These are phyloP conservation scores for Halenospora varia DNA, from an alignment of 495 filamentous ascomycete genomes.

Conservation along the genomic window DNA sequence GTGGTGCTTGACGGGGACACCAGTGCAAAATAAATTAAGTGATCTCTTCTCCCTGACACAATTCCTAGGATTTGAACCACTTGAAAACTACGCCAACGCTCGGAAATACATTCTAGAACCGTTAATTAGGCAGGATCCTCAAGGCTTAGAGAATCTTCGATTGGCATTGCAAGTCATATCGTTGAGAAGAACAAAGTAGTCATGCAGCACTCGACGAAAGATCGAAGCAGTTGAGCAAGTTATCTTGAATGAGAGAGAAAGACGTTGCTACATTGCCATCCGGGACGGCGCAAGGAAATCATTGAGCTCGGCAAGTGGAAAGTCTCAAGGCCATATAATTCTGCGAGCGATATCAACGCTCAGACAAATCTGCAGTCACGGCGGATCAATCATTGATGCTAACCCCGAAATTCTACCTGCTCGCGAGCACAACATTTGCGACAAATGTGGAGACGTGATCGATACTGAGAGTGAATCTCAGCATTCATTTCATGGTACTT, in stretches of 20 bases:
- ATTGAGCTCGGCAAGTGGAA: neutral
- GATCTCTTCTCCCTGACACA: slow-evolving; percentile 40
- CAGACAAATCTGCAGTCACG: neutral
- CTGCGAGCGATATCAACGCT: neutral
- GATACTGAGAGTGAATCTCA: too few relatives aligned
- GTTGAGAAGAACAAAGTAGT: slow-evolving; percentile 31
- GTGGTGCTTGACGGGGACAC: slow-evolving; percentile 79
- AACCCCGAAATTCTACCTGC: neutral
- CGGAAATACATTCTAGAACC: slow-evolving; percentile 25
- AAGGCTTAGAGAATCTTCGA: slow-evolving; percentile 27
- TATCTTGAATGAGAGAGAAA: slow-evolving; percentile 22
- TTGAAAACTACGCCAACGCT: slow-evolving; percentile 29
- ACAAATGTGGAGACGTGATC: neutral
- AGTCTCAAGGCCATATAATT: too few relatives aligned
- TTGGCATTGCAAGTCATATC: slow-evolving; percentile 29
- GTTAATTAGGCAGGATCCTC: slow-evolving; percentile 14
- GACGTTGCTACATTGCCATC: slow-evolving; percentile 27
- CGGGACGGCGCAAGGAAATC: slow-evolving; percentile 19
- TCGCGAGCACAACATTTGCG: neutral
- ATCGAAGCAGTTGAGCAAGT: neutral
- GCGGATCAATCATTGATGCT: neutral
- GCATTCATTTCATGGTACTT: neutral
- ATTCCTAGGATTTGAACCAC: slow-evolving; percentile 36
- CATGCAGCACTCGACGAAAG: slow-evolving; percentile 29
- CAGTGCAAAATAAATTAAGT: slow-evolving; percentile 53